Conservation (phyloP, 345 rosid species). For the Bretschneidera sinensis region DNA sequence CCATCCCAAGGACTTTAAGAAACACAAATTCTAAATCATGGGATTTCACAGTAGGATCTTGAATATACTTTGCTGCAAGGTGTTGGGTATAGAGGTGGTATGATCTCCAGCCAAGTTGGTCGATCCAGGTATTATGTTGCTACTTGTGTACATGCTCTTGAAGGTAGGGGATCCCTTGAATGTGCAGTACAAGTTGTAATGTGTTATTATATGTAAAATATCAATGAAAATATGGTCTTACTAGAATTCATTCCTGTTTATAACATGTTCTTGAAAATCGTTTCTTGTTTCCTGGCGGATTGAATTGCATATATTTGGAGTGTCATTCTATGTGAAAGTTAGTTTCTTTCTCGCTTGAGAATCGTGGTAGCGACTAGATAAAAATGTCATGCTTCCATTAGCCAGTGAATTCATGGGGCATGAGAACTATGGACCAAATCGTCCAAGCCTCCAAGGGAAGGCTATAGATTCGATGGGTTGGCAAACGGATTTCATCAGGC, state of each 20-base stretch:
- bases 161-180: constrained; percentile 7
- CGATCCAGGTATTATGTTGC: constrained; percentile 9
- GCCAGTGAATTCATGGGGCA: too few relatives aligned
- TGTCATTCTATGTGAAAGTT: too few relatives aligned
- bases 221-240: constrained; percentile 20
- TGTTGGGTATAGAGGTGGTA: constrained; percentile 5
- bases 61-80: constrained; percentile 10
- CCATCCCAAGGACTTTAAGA: constrained; percentile 5
- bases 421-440: too few relatives aligned
- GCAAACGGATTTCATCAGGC: too few relatives aligned
- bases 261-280: too few relatives aligned
- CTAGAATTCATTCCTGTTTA: not conserved
- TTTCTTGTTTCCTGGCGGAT: too few relatives aligned
- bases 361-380: too few relatives aligned
- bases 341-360: too few relatives aligned
- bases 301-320: too few relatives aligned
- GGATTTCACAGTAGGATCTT: not conserved
- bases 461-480: too few relatives aligned
- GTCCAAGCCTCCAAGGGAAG: too few relatives aligned
- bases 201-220: constrained; percentile 14
- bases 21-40: constrained; percentile 10
- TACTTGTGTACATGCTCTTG: constrained; percentile 23
- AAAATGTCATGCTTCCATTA: too few relatives aligned
- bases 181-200: constrained; percentile 21
- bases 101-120: constrained; percentile 8